phyloP scores from a whole-genome alignment of 306 rosid genomes.

The Begonia peltatifolia region DNA sequence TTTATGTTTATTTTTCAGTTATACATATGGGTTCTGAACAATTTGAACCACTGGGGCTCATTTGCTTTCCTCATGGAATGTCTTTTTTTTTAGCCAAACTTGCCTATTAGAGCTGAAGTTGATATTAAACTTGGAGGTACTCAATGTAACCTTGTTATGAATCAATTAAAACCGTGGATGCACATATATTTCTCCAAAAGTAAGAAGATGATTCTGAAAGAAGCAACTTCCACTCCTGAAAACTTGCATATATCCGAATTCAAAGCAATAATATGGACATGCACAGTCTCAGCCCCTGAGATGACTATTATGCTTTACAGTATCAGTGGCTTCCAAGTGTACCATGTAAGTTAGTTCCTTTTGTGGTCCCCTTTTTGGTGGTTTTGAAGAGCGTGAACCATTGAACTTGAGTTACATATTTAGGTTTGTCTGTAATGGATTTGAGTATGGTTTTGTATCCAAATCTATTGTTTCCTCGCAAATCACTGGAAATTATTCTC shows the following conservation, averaged over 20 bases:
- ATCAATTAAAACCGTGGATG: constrained; percentile 79
- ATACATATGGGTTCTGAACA: not conserved
- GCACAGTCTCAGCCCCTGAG: constrained; percentile 95
- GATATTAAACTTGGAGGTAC: constrained; percentile 92
- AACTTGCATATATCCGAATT: constrained; percentile 47
- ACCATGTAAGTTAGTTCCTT: constrained; percentile 59
- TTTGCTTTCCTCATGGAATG: constrained; percentile 5
- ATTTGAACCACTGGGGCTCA: not conserved
- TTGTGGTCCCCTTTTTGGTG: constrained; percentile 5
- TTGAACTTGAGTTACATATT: too few species aligned
- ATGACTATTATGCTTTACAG: constrained; percentile 72
- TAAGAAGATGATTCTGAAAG: constrained; percentile 59
- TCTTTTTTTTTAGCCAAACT: constrained; percentile 45
- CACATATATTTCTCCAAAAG: constrained; percentile 50
- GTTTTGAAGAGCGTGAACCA: not conserved
- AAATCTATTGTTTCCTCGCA: too few species aligned
- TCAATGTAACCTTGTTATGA: constrained; percentile 70
- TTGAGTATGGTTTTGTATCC: too few species aligned
- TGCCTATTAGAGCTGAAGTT: constrained; percentile 78
- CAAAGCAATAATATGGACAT: constrained; percentile 86
- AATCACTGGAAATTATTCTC: too few species aligned
- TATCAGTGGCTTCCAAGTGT: constrained; percentile 55
- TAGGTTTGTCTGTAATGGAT: too few species aligned
- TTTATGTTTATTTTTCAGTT: not conserved
- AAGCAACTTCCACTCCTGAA: constrained; percentile 32